Evolutionary conservation across 441 rosid species (phyloP), one percentile per base, ranked within the genome.

Genomic region (Adansonia grandidieri): DNA sequence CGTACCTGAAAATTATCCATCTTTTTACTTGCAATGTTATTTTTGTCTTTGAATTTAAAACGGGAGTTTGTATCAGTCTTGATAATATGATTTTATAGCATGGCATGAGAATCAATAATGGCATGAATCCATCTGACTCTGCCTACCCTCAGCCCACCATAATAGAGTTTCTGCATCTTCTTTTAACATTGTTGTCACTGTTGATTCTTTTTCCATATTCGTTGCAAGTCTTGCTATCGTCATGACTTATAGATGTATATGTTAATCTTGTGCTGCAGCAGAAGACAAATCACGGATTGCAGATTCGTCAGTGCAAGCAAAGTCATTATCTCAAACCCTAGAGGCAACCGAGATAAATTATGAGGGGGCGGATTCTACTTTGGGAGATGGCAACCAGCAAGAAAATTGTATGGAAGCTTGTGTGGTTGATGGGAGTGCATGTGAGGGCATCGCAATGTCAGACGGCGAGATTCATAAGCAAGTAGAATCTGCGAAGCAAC

Each of bases 401-500:
- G 94, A 89, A 86, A 80, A 60, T 74, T 56, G 84, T 1, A 80
- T 76, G 67, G 93, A 86, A 77, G 83, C 85, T 37, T 77, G 83
- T 24, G 71, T 47, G 44, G 71, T 57, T 4, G 84, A 81, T 73
- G 87, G 63, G 44, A 85, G 77, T n/a, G 81, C 61, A 75, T 81
- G 85, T 66, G 77, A 76, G 32, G 90, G 85, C 57, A 80, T 77
- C 0, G 47, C 57, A 5, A 86, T 85, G 86, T 73, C 78, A 20
- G 97, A 89, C 53, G 85, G 81, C 8, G 93, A 89, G 68, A 76
- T 84, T 7, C 78, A 89, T 20, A 81, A 79, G 62, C 85, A 85
- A 11, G 87, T 80, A 65, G 89, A 90, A 77, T 37, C 84, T 0
- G 79, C 85, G 11, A 93, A 89, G 86, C 82, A 61, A 78, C 72